Conservation (phyloP, 768 basidiomycete genomes). For the Tephrocybe rancida region DNA sequence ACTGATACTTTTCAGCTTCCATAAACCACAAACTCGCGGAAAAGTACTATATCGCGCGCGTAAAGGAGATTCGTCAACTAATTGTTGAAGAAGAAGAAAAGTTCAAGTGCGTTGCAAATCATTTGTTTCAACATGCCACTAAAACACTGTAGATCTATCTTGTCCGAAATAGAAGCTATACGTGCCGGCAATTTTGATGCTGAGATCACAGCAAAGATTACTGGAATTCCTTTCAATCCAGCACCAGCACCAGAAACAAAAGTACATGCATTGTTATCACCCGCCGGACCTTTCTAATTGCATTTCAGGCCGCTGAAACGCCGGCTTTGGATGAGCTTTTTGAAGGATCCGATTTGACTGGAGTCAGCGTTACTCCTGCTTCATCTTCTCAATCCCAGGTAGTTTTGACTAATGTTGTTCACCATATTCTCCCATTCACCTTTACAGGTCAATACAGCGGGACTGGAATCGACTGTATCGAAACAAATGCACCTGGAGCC, state of each 20-base stretch:
- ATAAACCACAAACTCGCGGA: slow-evolving; percentile 73
- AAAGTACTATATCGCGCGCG: slow-evolving; percentile 68
- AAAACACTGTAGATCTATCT: slow-evolving; percentile 48
- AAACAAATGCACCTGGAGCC: not conserved
- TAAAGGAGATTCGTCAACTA: slow-evolving; percentile 70
- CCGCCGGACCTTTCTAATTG: not conserved
- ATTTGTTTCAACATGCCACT: not conserved
- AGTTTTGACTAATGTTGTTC: not conserved
- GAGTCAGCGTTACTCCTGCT: slow-evolving; percentile 31
- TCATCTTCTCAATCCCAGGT: slow-evolving; percentile 25
- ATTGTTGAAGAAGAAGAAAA: slow-evolving; percentile 74
- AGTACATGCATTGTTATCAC: not conserved
- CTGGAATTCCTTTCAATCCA: slow-evolving; percentile 19
- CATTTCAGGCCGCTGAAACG: slow-evolving; percentile 2
- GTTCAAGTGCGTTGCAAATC: slow-evolving; percentile 63
- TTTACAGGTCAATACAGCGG: not conserved
- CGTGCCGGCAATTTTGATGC: slow-evolving; percentile 68
- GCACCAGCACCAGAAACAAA: slow-evolving; percentile 7
- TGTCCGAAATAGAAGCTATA: slow-evolving; percentile 78
- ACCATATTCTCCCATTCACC: not conserved
- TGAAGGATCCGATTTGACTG: slow-evolving; percentile 36
- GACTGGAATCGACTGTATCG: not conserved
- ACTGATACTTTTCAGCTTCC: slow-evolving; percentile 47
- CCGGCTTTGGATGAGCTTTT: slow-evolving; percentile 26
- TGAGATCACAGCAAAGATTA: slow-evolving; percentile 37